Base-by-base conservation (phyloP, 208 protist genomes). In the Trypanosoma rangeli region DNA sequence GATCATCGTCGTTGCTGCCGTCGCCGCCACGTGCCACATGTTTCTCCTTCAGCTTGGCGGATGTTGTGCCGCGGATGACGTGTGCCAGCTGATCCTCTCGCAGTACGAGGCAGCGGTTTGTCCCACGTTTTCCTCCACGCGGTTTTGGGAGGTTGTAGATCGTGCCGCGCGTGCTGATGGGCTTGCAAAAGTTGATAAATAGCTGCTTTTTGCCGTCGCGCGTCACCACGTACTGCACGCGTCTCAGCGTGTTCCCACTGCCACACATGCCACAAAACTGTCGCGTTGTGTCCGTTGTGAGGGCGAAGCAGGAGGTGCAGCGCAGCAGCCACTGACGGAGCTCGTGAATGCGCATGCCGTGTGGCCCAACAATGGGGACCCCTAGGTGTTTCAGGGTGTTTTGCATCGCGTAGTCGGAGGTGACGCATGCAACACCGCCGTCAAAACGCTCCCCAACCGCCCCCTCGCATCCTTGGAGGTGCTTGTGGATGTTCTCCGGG, bases 331-430 rank as follows among this genome's bases (percentile, higher is more conserved):
- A 98, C 35, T 89, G 84, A 3, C 94, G 94, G 48, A 97, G 83
- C 74, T 96, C 82, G 1, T 64, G 62, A 37, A 98, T 94, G 44
- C 87, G 78, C 84, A 96, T 90, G 16, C 96, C 96, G 57, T 92
- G 83, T 22, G 83, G 80, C 52, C 90, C 90, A 28, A 97, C 74
- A 37, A 98, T 82, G 12, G 90, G 84, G 15, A 98, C 80, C 33
- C 94, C 94, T 16, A 96, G 80, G 58, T 98, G 94, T 49, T 98
- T 75, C 31, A 97, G 73, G 22, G 92, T 94, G 83, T 98, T 98
- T 76, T 98, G 94, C 92, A 98, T 97, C 26, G 96, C 90, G 74
- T 93, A 98, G 76, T 98, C 96, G n/a, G 94, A 97, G 39, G 96
- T 98, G 16, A 97, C 87, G 59, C 94, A 98, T 13, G 86, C 92